phyloP scores from a whole-genome alignment of 2,329 filamentous ascomycete species.

The Rutstroemia sp. region DNA sequence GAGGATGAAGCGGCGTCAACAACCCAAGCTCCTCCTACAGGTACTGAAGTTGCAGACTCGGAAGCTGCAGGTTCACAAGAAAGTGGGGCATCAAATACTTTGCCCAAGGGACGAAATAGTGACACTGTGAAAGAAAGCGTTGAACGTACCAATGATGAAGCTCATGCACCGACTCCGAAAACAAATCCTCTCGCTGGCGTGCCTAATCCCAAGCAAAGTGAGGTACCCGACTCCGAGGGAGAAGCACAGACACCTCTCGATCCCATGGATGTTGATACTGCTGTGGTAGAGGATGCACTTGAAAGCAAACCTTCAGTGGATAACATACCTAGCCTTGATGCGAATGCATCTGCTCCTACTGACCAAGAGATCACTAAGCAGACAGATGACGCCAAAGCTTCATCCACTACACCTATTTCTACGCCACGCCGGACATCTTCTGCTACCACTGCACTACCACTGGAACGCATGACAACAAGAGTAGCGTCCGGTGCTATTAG shows the following conservation, averaged over 20 bases:
- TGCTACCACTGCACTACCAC: constrained; percentile 25
- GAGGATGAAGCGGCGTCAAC: constrained; percentile 38
- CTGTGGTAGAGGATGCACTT: constrained; percentile 24
- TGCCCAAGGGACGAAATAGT: neutral
- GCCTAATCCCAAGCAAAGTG: constrained; percentile 10
- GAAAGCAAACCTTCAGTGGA: constrained; percentile 16
- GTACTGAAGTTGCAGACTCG: constrained; percentile 12
- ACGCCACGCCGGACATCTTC: constrained; percentile 23
- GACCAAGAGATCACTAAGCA: constrained; percentile 3
- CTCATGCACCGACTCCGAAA: neutral
- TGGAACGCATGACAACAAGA: constrained; percentile 58
- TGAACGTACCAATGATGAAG: neutral
- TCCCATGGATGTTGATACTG: constrained; percentile 24
- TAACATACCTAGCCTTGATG: neutral
- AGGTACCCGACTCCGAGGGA: constrained; percentile 25
- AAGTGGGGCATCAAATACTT: neutral
- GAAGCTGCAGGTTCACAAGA: constrained; percentile 3
- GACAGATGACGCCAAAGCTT: constrained; percentile 10
- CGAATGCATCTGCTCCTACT: neutral
- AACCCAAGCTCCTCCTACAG: constrained; percentile 18
- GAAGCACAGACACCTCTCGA: constrained; percentile 20
- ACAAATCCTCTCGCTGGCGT: neutral
- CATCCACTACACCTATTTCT: constrained; percentile 13
- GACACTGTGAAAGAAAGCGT: neutral
- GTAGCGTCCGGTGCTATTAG: constrained; percentile 64